Conservation (phyloP, 352 stramenopile genomes). For the Phytophthora pini region DNA sequence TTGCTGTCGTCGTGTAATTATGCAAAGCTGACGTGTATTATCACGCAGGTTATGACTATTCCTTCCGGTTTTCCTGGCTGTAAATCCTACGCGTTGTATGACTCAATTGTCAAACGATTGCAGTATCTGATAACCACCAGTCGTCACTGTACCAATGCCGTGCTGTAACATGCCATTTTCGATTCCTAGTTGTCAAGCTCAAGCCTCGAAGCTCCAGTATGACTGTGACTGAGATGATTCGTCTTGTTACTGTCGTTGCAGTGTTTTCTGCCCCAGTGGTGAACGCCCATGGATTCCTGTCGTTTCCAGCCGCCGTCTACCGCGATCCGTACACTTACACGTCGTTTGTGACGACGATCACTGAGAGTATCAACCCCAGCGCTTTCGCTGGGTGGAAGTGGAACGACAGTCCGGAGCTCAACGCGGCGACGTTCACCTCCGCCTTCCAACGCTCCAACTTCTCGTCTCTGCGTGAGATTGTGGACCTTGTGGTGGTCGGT, state of each 20-base stretch:
- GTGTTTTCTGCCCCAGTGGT: slow-evolving; percentile 9
- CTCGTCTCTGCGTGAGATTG: slow-evolving; percentile 42
- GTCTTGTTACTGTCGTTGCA: neutral
- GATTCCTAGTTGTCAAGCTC: too few species aligned
- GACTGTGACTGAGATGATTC: too few species aligned
- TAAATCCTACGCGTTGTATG: too few species aligned
- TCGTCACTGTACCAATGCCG: too few species aligned
- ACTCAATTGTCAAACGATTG: neutral
- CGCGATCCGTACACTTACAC: slow-evolving; percentile 33
- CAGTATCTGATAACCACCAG: neutral
- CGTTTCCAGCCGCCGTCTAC: slow-evolving; percentile 43
- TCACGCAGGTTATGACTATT: too few species aligned
- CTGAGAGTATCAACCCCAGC: slow-evolving; percentile 25
- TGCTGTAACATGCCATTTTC: too few species aligned
- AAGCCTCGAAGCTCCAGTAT: too few species aligned
- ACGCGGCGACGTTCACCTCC: slow-evolving; percentile 42
- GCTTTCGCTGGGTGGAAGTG: slow-evolving; percentile 57
- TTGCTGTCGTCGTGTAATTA: too few species aligned
- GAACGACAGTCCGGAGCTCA: slow-evolving; percentile 49
- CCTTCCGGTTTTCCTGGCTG: too few species aligned
- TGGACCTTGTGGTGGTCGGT: slow-evolving; percentile 31
- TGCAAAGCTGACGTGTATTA: too few species aligned
- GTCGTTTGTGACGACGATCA: slow-evolving; percentile 39
- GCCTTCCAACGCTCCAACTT: slow-evolving; percentile 41
- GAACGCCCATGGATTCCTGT: slow-evolving; percentile 53